phyloP scores from a whole-genome alignment of 1,139 yeast genomes.

The Candida albicans region DNA sequence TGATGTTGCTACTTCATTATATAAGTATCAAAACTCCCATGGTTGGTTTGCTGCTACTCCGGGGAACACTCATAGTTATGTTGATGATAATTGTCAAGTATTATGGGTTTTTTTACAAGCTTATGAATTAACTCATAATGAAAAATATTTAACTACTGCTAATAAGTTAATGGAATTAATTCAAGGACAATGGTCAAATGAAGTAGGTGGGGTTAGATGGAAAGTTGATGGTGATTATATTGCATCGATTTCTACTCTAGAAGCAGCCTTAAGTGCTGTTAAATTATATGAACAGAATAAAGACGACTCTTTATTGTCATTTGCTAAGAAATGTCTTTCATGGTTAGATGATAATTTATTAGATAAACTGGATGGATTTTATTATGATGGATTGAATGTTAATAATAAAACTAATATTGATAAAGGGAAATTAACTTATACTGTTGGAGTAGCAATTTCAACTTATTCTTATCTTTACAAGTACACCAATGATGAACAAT shows the following conservation, averaged over 20 bases:
- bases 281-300: slow-evolving; percentile 21
- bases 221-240: slow-evolving; percentile 22
- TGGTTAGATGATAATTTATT: slow-evolving; percentile 24
- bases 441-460: slow-evolving; percentile 36
- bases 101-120: slow-evolving; percentile 33
- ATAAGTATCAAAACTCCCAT: slow-evolving; percentile 15
- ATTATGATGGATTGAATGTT: slow-evolving; percentile 25
- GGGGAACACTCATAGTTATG: slow-evolving; percentile 28
- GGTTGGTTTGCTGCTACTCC: slow-evolving; percentile 30
- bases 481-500: slow-evolving; percentile 15
- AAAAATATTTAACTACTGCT: slow-evolving; percentile 20
- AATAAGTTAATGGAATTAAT: slow-evolving; percentile 18
- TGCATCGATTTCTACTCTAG: slow-evolving; percentile 35
- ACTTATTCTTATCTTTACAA: slow-evolving; percentile 28
- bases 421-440: slow-evolving; percentile 37
- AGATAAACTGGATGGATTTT: slow-evolving; percentile 25
- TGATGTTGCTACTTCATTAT: slow-evolving; percentile 15
- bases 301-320: slow-evolving; percentile 20
- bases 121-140: slow-evolving; percentile 18
- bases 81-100: slow-evolving; percentile 37
- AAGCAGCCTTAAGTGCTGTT: slow-evolving; percentile 35
- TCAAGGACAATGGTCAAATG: slow-evolving; percentile 19
- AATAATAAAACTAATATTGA: slow-evolving; percentile 14
- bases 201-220: slow-evolving; percentile 34
- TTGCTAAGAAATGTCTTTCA: slow-evolving; percentile 24